A percentile compares a stretch with the other conserved stretches of the same genome.
Evolutionary conservation across 2,329 filamentous ascomycete species (phyloP).

Genomic region (Massarina eburnea): DNA sequence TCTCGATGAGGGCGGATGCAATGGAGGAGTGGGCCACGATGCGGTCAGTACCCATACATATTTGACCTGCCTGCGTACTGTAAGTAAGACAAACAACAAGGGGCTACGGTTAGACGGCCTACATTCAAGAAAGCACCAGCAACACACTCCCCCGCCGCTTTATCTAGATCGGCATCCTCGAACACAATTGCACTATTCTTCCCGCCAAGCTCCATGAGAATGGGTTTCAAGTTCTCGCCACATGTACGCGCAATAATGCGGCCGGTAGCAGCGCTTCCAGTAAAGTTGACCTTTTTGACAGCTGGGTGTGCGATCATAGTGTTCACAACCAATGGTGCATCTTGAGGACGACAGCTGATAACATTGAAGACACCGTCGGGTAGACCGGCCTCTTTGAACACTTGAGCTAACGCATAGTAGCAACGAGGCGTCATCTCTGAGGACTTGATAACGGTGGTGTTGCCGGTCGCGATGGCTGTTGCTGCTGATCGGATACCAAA

Average conservation of each 20-base stretch:
- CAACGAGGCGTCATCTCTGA: constrained; percentile 21
- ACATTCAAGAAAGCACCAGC: constrained; percentile 80
- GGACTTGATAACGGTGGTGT: constrained; percentile 30
- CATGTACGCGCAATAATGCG: constrained; percentile 10
- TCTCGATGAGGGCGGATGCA: constrained; percentile 11
- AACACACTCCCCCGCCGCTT: constrained; percentile 79
- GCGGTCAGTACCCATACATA: constrained; percentile 60
- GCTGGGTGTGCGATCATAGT: constrained; percentile 64
- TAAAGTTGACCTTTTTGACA: constrained; percentile 74
- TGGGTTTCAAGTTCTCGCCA: constrained; percentile 42
- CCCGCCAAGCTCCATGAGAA: constrained; percentile 75
- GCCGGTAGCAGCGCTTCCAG: constrained; percentile 54
- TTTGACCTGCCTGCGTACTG: constrained; percentile 50
- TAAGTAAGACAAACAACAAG: not conserved
- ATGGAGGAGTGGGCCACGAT: constrained; percentile 33
- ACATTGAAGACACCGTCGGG: constrained; percentile 73
- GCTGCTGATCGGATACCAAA: constrained; percentile 39
- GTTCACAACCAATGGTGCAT: constrained; percentile 66
- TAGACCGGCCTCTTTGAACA: constrained; percentile 63
- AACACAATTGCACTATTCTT: constrained; percentile 80
- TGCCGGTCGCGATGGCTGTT: constrained; percentile 60
- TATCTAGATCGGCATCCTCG: constrained; percentile 71
- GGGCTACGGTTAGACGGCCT: constrained; percentile 1
- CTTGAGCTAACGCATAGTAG: constrained; percentile 15
- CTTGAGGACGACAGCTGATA: constrained; percentile 57